Base-by-base conservation (phyloP, 352 stramenopile genomes). In the Aphanomyces cochlioides region DNA sequence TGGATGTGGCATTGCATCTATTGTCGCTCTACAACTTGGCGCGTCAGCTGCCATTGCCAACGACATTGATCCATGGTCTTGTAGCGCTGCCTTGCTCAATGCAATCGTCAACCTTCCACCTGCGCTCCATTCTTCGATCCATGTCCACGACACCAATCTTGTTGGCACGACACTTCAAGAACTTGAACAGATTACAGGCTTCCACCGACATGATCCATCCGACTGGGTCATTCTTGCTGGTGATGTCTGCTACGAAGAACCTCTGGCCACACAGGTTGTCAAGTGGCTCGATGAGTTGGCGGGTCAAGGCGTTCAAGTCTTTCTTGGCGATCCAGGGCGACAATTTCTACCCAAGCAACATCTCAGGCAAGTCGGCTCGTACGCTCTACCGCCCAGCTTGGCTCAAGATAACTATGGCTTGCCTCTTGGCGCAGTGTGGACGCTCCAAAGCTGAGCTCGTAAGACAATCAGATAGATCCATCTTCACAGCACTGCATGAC, bases 241-340 rank as follows among this genome's bases (percentile, higher is more conserved):
- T n/a, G 64, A 70, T 28, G 64, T 70, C 7, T 70, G 64, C 64
- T 70, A 70, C 54, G 64, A 70, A 61, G 64, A 70, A 43, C 34
- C 36, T 6, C 39, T 70, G 8, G 64, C 64, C 4, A 21, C 40
- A 3, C 5, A 45, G 37, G 64, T 70, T 7, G 47, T 70, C 7
- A 8, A 36, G 8, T 70, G 64, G 64, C 64, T 70, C 37, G 38
- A 40, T 47, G 45, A n/a, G 34, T 4, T 61, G 19, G 43, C 64
- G 5, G 6, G 5, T 34, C 17, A 19, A n/a, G 50, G 50, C 8
- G 64, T 54, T 7, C n/a, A 19, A 7, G 64, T 70, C 5, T 34
- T 70, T 19, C 4, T 70, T 15, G 64, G 64, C 13, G 64, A 70
- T 61, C 64, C 64, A n/a, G 64, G 64, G 45, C 64, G 43, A 1